Base-by-base conservation (phyloP, 2,329 filamentous ascomycete genomes). In the Cladosporium sp. region DNA sequence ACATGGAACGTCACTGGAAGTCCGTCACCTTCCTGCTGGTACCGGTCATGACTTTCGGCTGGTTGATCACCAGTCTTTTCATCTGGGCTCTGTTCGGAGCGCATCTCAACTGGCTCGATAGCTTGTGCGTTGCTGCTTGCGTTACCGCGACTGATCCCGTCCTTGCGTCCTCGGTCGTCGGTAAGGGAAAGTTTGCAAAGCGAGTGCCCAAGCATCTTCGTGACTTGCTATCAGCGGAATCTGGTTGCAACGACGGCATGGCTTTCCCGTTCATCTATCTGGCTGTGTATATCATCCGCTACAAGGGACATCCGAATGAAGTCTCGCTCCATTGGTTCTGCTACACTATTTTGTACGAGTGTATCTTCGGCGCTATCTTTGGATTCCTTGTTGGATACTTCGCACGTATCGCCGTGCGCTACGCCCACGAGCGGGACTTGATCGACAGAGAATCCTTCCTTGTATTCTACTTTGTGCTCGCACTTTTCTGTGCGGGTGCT, bases 231-330 rank as follows among this genome's bases (percentile, higher is more conserved):
- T 99, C 95, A 4, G 93, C 93, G 65, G 95, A 99, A 80, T 99
- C 95, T 8, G 95, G 95, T 34, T 99, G 95, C 81, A 99, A 99
- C 84, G 95, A 99, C 78, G 95, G 95, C 80, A 99, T 99, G 95
- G 95, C 95, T 1, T 99, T 99, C 76, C 95, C 95, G 0, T 99
- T 99, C 78, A 87, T 99, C 74, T 99, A 99, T 77, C 85, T 99
- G 34, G 90, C 92, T 0, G 83, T 97, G 34, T 98, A 97, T 78
- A 86, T 98, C 57, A 92, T 98, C 71, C 88, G 90, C 71, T 97
- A 94, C 77, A 84, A 90, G 69, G 88, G 87, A 32, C 78, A 90
- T 71, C 87, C 90, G 5, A 80, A 81, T 57, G 79, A 91, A 64
- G 91, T 96, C 51, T 86, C 89, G 18, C 90, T 90, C 69, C 88